phyloP scores from a whole-genome alignment of 768 basidiomycete genomes.

The Russula griseocarnosa region DNA sequence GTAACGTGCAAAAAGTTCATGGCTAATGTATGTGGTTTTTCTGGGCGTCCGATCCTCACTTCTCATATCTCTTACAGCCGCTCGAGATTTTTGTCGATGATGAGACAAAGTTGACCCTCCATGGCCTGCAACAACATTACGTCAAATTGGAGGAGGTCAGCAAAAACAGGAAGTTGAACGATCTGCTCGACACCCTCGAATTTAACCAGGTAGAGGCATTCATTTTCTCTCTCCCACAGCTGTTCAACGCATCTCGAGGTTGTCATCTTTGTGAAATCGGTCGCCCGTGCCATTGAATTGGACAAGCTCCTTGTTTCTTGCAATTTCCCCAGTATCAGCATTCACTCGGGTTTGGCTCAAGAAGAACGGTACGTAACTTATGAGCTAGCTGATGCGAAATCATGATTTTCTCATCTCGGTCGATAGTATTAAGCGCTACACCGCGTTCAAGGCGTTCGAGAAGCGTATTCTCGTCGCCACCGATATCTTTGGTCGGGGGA shows the following conservation, averaged over 20 bases:
- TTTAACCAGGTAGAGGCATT: constrained; percentile 84
- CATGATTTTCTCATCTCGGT: background rate
- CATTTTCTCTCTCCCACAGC: background rate
- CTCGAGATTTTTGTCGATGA: constrained; percentile 99
- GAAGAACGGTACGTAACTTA: constrained; percentile 78
- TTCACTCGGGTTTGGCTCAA: constrained; percentile 91
- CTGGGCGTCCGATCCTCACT: constrained; percentile 9
- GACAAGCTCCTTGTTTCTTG: constrained; percentile 95
- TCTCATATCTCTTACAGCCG: constrained; percentile 51
- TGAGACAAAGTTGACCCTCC: constrained; percentile 96
- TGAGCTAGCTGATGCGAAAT: background rate
- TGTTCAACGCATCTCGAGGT: constrained; percentile 52
- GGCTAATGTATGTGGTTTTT: constrained; percentile 72
- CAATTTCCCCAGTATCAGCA: constrained; percentile 97
- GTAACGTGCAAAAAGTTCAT: constrained; percentile 99
- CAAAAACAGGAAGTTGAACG: constrained; percentile 97
- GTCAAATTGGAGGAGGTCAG: constrained; percentile 92
- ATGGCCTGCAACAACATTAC: constrained; percentile 98
- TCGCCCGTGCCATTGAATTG: constrained; percentile 91
- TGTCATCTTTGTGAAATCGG: constrained; percentile 99
- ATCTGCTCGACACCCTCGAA: constrained; percentile 90
- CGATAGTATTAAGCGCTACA: constrained; percentile 85
- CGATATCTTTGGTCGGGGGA: constrained; percentile 98
- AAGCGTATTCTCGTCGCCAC: constrained; percentile 98
- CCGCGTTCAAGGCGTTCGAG: constrained; percentile 98